These are phyloP conservation scores for Rubia occidens DNA, from an alignment of 305 asterid species.

Conservation along the genomic window DNA sequence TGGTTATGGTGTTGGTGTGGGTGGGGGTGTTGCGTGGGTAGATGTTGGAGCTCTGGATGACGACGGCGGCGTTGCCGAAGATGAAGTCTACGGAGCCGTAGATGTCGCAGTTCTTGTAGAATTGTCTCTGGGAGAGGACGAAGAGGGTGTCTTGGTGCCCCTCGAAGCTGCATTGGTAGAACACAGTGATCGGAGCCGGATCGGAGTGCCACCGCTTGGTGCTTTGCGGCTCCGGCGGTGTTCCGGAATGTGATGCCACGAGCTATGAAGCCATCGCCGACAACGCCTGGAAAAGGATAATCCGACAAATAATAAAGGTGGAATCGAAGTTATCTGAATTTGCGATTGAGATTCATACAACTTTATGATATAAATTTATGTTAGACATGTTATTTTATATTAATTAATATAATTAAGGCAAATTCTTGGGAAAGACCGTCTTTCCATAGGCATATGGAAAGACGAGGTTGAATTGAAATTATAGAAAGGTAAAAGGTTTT, in stretches of 20 bases:
- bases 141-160: slow-evolving; percentile 81
- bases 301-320: neutral
- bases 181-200: slow-evolving; percentile 70
- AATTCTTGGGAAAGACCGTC: no score
- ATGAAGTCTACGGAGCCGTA: slow-evolving; percentile 77
- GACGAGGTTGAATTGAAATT: no score
- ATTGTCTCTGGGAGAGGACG: slow-evolving; percentile 55
- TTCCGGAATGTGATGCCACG: slow-evolving; percentile 8
- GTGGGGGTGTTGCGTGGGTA: slow-evolving; percentile 58
- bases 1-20: slow-evolving; percentile 17
- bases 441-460: no score
- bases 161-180: slow-evolving; percentile 74
- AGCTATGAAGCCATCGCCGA: slow-evolving; percentile 7
- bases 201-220: slow-evolving; percentile 77
- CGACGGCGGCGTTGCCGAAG: slow-evolving; percentile 84
- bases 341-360: accelerated
- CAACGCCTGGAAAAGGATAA: neutral
- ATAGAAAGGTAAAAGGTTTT: no score
- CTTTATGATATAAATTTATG: no score
- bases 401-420: no score
- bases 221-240: slow-evolving; percentile 23
- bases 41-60: slow-evolving; percentile 63
- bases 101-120: slow-evolving; percentile 60
- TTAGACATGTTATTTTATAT: no score
- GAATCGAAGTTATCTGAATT: no score